Evolutionary conservation across 768 basidiomycete species (phyloP), one percentile per base, ranked within the genome.

Genomic region (Nidularia sp.): DNA sequence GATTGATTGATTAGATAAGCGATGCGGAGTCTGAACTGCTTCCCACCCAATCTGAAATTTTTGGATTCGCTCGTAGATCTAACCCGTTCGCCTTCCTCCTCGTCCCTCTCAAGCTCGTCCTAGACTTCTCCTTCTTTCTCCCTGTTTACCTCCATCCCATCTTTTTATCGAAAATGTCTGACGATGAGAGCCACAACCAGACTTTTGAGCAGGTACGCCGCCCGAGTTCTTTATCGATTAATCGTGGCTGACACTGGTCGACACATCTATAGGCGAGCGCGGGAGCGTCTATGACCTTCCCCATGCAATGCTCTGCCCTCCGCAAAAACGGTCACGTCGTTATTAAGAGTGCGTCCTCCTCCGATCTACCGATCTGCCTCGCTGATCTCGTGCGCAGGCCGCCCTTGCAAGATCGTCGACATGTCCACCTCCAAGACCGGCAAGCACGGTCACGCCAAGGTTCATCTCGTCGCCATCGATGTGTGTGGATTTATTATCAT

Each of bases 381-480:
- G 45, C 15, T 53, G 54, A 49, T 52, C 10, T 47, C 36, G 39
- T 51, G 46, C 25, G 45, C 25, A 89, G 88, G 79, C 61, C 85
- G 94, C 62, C 95, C 95, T 60, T 98, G 95, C 90, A 98, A 98
- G 80, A 93, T 93, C 75, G 86, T 94, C 63, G 94, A 97, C 71
- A 98, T 97, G 95, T 96, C 93, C 57, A 97, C 95, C 77, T 98
- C 95, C 70, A 98, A 98, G 85, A 96, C 94, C 46, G 95, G 96
- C 64, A 98, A 98, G 85, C 96, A 98, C 79, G 96, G 96, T 64
- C 96, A 99, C 78, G 96, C 97, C 72, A 99, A 98, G 77, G 97
- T 98, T 67, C 94, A 98, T 75, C 83, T 99, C 57, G 84, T 98
- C 62, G 97, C 86, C 69, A 90, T 92, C 69, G 97, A 99, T 75